Evolutionary conservation across 2,329 filamentous ascomycete genomes (phyloP), one percentile per base, ranked within the genome.

Genomic region (Diaporthe sp.): DNA sequence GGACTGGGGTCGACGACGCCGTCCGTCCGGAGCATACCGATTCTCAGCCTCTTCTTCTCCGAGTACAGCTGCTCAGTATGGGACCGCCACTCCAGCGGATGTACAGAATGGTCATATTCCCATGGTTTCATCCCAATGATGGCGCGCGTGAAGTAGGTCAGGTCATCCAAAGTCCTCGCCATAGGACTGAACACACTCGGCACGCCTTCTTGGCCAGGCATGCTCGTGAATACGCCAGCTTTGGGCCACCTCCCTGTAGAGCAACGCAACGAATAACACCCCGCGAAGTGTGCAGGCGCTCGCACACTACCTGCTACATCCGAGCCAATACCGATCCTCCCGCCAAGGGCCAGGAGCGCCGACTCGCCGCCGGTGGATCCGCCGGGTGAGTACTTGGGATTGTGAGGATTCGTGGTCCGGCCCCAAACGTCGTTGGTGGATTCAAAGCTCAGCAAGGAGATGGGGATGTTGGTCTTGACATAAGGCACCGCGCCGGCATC

Each of bases 221-320:
- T 98, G 80, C 94, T 96, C 0, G 96, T 98, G 77, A 90, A 91
- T 82, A 95, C 92, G 13, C 95, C 95, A 57, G 91, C 89, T 83
- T 97, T 98, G 1, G 95, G 95, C 95, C 96, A 98, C 67, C 96
- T 90, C 2, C 96, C 96, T 1, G 94, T 97, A 4, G 94, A 96
- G 85, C 96, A 98, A 49, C 94, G 92, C 34, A 98, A 86, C 25
- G 94, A 93, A 84, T 98, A 98, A 82, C 96, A 95, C 12, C 96
- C 96, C 2, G 94, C 94, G 86, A 95, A 98, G 79, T 98, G 95
- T 7, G 96, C 96, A 0, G 96, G 96, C 2, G 91, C 93, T 71
- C 96, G 90, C 7, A 98, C 95, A 22, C 94, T 97, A 42, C 96
- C 96, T 19, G 95, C 96, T 22, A 98, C 95, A 83, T 98, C 96